Conservation (phyloP, 495 filamentous ascomycete species). For the Trichoderma reesei region DNA sequence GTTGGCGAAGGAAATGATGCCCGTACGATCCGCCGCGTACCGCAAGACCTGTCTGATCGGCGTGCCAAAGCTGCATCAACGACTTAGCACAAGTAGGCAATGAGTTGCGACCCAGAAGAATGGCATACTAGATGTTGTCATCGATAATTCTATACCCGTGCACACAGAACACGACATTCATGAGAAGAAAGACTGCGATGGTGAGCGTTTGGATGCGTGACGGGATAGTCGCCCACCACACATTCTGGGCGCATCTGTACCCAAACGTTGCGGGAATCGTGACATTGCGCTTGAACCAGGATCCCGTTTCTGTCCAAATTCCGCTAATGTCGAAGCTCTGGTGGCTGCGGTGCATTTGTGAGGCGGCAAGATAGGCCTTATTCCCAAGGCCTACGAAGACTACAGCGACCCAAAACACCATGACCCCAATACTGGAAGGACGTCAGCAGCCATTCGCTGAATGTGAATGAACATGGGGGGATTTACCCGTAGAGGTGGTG, state of each 20-base stretch:
- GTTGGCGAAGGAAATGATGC: constrained; percentile 22
- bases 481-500: constrained; percentile 10
- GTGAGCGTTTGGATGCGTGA: constrained; percentile 21
- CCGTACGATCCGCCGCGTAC: constrained; percentile 31
- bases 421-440: neutral
- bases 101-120: neutral
- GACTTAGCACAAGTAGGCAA: neutral
- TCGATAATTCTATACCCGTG: constrained; percentile 21
- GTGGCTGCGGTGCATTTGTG: neutral
- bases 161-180: constrained; percentile 29
- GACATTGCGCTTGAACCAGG: neutral
- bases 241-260: constrained; percentile 9
- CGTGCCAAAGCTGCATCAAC: constrained; percentile 13
- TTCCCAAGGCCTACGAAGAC: neutral
- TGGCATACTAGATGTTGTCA: constrained; percentile 19
- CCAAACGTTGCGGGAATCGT: constrained; percentile 8
- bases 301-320: neutral
- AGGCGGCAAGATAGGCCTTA: neutral
- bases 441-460: neutral
- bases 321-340: neutral
- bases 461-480: neutral
- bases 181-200: constrained; percentile 23
- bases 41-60: constrained; percentile 20
- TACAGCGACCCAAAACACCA: constrained; percentile 6
- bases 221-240: constrained; percentile 11